Base-by-base conservation (phyloP, 2,329 filamentous ascomycete genomes). In the Sporothrix curviconia region DNA sequence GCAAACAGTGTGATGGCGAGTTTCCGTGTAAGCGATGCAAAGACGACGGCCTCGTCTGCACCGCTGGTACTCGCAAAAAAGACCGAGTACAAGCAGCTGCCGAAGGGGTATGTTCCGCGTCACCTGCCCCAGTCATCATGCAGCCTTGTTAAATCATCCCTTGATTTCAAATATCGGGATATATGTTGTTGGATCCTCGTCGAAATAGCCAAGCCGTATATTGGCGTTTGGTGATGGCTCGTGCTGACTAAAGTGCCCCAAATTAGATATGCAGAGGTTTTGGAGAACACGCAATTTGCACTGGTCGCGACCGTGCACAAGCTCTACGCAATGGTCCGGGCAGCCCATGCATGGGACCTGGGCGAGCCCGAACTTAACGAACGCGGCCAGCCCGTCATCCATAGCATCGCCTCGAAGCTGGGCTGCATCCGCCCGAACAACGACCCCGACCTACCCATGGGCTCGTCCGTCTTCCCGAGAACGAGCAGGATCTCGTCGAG, bases 61-160 rank as follows among this genome's bases (percentile, higher is more conserved):
- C 80, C 7, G 81, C 82, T 15, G 82, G 82, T 7, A 78, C 81
- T 14, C 74, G 83, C 61, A 85, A 85, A 66, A n/a, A 85, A 85
- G 79, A 82, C 81, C n/a, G 82, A 85, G 65, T 85, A 83, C 68
- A 86, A 86, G 72, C 82, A 85, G 69, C 68, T 85, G 47, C 82
- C 83, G 11, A 72, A 79, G 73, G 82, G 82, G 77, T 84, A 76
- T 59, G 78, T 67, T 15, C 28, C 15, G n/a, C 7, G 15, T 43
- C 17, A 11, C 22, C 7, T 43, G 15, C 17, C 43, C 47, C 12
- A 12, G 15, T 30, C 30, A 25, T 36, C 42, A n/a, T 34, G 12
- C 15, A 15, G 12, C 22, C 15, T 25, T 43, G 40, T 28, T 28
- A 3, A 42, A 43, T 12, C 9, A 28, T 3, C 39, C 19, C 17